Conservation (phyloP, 192 early-diverging fungal species). For the Coemansia sp. region DNA sequence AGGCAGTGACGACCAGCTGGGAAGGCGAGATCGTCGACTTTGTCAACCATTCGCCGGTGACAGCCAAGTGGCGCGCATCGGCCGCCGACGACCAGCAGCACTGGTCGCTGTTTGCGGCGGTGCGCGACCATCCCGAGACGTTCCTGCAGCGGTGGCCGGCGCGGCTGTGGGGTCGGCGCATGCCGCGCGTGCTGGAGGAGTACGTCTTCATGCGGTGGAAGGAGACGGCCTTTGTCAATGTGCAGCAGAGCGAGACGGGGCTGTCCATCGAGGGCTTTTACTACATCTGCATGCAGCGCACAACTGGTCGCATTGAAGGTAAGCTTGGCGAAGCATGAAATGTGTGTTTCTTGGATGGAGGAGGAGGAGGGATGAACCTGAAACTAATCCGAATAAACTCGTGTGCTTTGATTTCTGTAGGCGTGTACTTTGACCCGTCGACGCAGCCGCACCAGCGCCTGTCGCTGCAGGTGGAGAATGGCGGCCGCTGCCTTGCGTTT, state of each 20-base stretch:
- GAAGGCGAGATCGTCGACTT: constrained; percentile 70
- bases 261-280: constrained; percentile 69
- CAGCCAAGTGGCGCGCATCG: constrained; percentile 59
- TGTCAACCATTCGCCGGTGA: constrained; percentile 57
- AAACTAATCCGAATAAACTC: background rate
- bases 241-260: constrained; percentile 53
- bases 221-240: constrained; percentile 61
- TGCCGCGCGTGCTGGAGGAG: constrained; percentile 57
- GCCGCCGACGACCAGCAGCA: constrained; percentile 27
- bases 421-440: constrained; percentile 43
- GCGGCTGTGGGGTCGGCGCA: constrained; percentile 38
- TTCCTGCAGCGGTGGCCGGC: constrained; percentile 38
- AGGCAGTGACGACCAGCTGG: constrained; percentile 60
- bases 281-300: constrained; percentile 63
- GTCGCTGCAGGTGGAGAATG: constrained; percentile 23
- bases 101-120: constrained; percentile 41
- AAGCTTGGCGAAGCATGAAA: background rate
- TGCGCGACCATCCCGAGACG: constrained; percentile 25
- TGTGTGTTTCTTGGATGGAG: background rate
- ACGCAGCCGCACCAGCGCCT: constrained; percentile 44
- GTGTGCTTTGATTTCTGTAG: constrained; percentile 20
- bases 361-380: no score
- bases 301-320: constrained; percentile 60
- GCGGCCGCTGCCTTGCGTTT: constrained; percentile 27
- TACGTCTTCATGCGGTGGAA: constrained; percentile 76